These are phyloP conservation scores for Cucurbita pepo DNA, from an alignment of 306 rosid genomes.

Conservation along the genomic window DNA sequence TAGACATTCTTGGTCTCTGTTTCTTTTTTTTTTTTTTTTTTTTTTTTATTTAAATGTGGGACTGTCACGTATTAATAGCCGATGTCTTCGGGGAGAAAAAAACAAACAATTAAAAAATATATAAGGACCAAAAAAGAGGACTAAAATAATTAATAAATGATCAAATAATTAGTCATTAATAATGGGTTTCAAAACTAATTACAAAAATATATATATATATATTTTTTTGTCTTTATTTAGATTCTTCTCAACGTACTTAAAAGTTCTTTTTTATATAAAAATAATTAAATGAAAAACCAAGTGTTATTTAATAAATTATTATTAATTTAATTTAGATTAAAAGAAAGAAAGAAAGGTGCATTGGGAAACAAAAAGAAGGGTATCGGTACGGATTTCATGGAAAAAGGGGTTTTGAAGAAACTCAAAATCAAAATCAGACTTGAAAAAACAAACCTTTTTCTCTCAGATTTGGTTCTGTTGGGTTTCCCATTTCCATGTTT, in stretches of 20 bases:
- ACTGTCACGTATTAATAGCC: slow-evolving; percentile 48
- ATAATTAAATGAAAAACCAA: too few species aligned
- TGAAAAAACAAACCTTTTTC: neutral
- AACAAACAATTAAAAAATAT: neutral
- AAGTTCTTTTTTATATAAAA: too few species aligned
- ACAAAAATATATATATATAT: too few species aligned
- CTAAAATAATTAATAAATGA: too few species aligned
- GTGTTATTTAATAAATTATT: too few species aligned
- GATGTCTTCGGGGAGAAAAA: slow-evolving; percentile 31
- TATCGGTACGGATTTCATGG: neutral
- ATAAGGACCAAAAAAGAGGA: neutral
- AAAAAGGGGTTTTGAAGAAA: neutral
- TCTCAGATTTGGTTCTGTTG: neutral
- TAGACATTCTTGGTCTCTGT: slow-evolving; percentile 11
- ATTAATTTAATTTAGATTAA: too few species aligned
- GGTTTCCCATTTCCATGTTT: neutral
- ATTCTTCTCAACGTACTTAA: too few species aligned
- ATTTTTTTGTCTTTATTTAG: too few species aligned
- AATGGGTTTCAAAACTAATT: too few species aligned
- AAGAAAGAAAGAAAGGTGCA: neutral
- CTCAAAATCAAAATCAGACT: neutral
- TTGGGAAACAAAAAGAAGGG: slow-evolving; percentile 4
- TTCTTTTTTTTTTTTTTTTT: neutral
- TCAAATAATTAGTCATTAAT: too few species aligned
- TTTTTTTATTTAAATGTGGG: slow-evolving; percentile 12